Evolutionary conservation across 192 early-diverging fungal species (phyloP).

Genomic region (Allomyces macrogynus): DNA sequence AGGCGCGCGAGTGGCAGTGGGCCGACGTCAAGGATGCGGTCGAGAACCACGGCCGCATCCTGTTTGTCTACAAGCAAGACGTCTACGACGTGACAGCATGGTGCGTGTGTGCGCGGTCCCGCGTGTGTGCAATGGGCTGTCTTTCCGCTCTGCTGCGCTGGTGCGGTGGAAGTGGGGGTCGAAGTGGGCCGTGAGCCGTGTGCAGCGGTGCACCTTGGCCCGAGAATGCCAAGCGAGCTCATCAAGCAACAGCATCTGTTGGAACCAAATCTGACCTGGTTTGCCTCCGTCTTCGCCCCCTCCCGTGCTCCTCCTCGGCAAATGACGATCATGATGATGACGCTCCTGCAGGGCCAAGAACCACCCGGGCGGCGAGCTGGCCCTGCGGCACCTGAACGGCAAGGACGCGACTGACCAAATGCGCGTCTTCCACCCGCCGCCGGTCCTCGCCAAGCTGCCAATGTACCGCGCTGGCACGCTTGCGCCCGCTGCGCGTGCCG

Average conservation of each 20-base stretch:
- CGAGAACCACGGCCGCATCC: not conserved
- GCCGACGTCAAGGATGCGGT: not conserved
- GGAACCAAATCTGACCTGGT: too few relatives aligned
- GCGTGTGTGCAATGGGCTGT: too few relatives aligned
- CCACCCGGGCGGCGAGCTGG: conserved; percentile 86
- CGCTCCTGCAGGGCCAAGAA: conserved; percentile 15
- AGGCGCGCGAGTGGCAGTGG: not conserved
- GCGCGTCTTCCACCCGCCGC: conserved; percentile 59
- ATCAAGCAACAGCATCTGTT: too few relatives aligned
- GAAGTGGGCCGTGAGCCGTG: too few relatives aligned
- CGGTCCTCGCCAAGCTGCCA: conserved; percentile 53
- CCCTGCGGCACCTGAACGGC: conserved; percentile 68
- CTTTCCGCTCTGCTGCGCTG: too few relatives aligned
- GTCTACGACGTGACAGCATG: conserved; percentile 1
- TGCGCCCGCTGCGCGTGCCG: conserved; percentile 9
- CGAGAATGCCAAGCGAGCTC: too few relatives aligned
- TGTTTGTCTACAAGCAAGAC: not conserved
- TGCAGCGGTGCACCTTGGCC: too few relatives aligned
- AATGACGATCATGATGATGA: too few relatives aligned
- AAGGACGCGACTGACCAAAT: conserved; percentile 83
- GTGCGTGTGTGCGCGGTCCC: too few relatives aligned
- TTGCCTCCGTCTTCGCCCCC: too few relatives aligned
- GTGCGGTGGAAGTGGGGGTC: too few relatives aligned
- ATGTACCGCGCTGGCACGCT: conserved; percentile 51
- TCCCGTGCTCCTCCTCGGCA: too few relatives aligned